Base-by-base conservation (phyloP, 495 filamentous ascomycete genomes). In the Podospora pseudoanserina region DNA sequence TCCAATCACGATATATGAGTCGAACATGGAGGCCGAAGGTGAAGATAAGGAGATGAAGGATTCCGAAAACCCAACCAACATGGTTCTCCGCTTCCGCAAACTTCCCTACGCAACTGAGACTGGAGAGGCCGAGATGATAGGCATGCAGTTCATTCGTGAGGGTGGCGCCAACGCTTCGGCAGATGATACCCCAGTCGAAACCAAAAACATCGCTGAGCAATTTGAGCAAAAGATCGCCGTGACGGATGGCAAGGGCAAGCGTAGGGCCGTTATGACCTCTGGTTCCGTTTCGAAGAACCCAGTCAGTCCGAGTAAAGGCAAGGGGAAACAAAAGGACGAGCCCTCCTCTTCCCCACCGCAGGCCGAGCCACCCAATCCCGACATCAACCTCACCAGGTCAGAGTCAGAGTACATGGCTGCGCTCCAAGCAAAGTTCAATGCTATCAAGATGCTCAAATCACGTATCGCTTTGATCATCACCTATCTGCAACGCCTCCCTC, bases 51-150 rank as follows among this genome's bases (percentile, higher is more conserved):
- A 85, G 44, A 93, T 96, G 89, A 88, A 91, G 67, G 92, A 93
- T 71, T 86, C 86, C 55, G 88, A 90, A 66, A 82, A 75, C 0
- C 67, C 85, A 30, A 67, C 76, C 68, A 73, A 76, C 11, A 74
- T 87, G 60, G 85, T 82, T 13, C 83, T 97, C 26, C 87, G 86
- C 68, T 98, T 97, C 80, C 86, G 90, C 27, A 91, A 94, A 75
- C 77, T 97, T 34, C 88, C 90, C 19, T 97, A 94, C 76, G 87
- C 88, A 0, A 88, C 97, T 19, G 95, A 99, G 77, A 97, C 93
- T 0, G 92, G 91, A 18, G 93, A 98, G 77, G 91, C 95, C 7
- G 96, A 99, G 81, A 97, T 98, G 93, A 97, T 99, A 72, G 88
- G 89, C 54, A 89, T 99, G 71, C 92, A 98, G 72, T 94, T 92